phyloP scores from a whole-genome alignment of 148 eudicot species.

The Amaranthus hypochondriacus region DNA sequence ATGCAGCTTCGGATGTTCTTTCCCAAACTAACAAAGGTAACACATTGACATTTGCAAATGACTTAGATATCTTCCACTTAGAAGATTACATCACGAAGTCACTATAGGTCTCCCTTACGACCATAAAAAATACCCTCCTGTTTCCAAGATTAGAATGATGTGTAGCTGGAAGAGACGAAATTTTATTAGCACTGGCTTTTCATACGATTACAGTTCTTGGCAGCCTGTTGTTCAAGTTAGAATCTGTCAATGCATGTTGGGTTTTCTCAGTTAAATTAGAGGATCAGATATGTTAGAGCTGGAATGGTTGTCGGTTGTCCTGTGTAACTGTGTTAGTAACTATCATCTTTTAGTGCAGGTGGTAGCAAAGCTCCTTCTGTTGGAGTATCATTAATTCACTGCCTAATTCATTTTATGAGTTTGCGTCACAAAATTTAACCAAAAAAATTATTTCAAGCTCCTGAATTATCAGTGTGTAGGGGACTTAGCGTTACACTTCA shows the following conservation, averaged over 20 bases:
- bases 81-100: not conserved
- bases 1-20: constrained; percentile 61
- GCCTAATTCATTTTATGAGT: too few species aligned
- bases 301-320: not conserved
- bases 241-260: not conserved
- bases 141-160: not conserved
- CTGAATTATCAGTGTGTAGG: too few species aligned
- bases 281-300: not conserved
- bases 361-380: not conserved
- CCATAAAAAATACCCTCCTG: not conserved
- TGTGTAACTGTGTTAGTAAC: not conserved
- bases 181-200: not conserved
- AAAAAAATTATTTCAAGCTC: too few species aligned
- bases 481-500: not conserved
- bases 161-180: not conserved
- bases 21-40: constrained; percentile 78
- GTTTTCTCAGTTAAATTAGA: not conserved
- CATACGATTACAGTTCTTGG: not conserved
- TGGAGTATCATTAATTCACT: not conserved
- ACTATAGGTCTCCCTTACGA: too few species aligned
- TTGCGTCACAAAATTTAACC: too few species aligned
- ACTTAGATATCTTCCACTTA: not conserved
- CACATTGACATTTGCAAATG: not conserved
- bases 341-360: not conserved
- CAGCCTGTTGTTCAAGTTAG: not conserved